A percentile compares a stretch with the other conserved stretches of the same genome.
phyloP scores from a whole-genome alignment of 2,329 filamentous ascomycete species.

The Aspergillus clavatus region DNA sequence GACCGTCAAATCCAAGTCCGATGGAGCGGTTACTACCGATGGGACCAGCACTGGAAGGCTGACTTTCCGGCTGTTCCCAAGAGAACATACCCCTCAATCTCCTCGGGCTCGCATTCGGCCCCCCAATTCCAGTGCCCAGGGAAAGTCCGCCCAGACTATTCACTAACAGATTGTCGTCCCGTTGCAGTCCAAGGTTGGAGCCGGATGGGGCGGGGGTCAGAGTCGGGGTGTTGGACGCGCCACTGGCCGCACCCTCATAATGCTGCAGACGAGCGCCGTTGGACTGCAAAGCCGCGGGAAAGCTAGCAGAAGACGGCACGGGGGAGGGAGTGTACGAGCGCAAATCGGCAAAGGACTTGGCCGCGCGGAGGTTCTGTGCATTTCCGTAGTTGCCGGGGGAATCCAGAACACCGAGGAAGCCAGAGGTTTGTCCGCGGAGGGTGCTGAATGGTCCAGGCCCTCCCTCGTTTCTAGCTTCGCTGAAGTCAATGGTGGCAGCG shows the following conservation, averaged over 20 bases:
- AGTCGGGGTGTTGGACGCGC: conserved; percentile 60
- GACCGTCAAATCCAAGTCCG: conserved; percentile 54
- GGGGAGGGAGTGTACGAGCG: conserved; percentile 94
- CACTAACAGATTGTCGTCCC: conserved; percentile 57
- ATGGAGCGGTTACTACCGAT: conserved; percentile 62
- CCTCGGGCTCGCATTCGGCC: conserved; percentile 51
- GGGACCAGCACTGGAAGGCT: conserved; percentile 47
- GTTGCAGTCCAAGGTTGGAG: conserved; percentile 44
- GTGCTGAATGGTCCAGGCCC: conserved; percentile 64
- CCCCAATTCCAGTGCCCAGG: conserved; percentile 47
- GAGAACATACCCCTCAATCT: conserved; percentile 57
- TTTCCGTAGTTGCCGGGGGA: conserved; percentile 64
- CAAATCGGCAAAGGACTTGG: conserved; percentile 94
- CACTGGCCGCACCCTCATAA: conserved; percentile 53
- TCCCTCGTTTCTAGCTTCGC: conserved; percentile 69
- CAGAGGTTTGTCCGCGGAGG: conserved; percentile 68
- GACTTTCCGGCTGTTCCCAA: conserved; percentile 53
- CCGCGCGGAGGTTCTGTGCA: conserved; percentile 76
- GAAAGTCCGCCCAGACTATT: conserved; percentile 60
- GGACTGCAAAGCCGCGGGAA: conserved; percentile 62
- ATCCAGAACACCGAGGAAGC: conserved; percentile 80
- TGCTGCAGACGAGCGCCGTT: conserved; percentile 58
- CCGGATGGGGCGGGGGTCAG: conserved; percentile 57
- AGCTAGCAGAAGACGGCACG: conserved; percentile 82
- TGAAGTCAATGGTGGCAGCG: conserved; percentile 96